Evolutionary conservation across 2,329 filamentous ascomycete genomes (phyloP).

Genomic region (Boeremia lycopersici): DNA sequence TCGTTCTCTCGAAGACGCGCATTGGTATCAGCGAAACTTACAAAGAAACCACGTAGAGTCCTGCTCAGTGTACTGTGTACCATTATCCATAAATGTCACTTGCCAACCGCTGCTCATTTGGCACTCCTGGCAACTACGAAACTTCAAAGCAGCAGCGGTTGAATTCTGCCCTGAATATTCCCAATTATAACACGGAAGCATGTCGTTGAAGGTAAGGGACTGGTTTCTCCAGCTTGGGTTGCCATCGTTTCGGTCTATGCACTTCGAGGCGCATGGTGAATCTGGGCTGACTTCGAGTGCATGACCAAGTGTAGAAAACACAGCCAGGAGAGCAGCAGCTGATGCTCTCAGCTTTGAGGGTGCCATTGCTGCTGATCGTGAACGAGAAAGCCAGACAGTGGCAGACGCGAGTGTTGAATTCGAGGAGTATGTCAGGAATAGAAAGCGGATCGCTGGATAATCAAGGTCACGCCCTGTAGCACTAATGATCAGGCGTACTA

Average conservation of each 20-base stretch:
- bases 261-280: constrained; percentile 28
- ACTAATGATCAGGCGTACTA: neutral
- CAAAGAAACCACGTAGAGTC: constrained; percentile 29
- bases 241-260: constrained; percentile 20
- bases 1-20: neutral
- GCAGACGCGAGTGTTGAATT: neutral
- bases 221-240: constrained; percentile 12
- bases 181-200: constrained; percentile 25
- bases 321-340: neutral
- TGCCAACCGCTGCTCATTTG: constrained; percentile 18
- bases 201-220: constrained; percentile 19
- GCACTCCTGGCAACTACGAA: constrained; percentile 26
- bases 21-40: constrained; percentile 11
- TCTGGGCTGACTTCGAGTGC: constrained; percentile 28
- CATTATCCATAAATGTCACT: neutral
- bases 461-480: neutral
- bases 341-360: neutral
- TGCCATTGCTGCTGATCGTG: neutral
- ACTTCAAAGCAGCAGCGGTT: constrained; percentile 24
- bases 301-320: neutral
- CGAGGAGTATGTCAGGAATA: neutral
- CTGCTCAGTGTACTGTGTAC: constrained; percentile 13
- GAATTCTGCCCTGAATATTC: constrained; percentile 19
- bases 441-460: neutral
- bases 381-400: neutral